phyloP scores from a whole-genome alignment of 208 protist species.

The Trypanosoma avium region DNA sequence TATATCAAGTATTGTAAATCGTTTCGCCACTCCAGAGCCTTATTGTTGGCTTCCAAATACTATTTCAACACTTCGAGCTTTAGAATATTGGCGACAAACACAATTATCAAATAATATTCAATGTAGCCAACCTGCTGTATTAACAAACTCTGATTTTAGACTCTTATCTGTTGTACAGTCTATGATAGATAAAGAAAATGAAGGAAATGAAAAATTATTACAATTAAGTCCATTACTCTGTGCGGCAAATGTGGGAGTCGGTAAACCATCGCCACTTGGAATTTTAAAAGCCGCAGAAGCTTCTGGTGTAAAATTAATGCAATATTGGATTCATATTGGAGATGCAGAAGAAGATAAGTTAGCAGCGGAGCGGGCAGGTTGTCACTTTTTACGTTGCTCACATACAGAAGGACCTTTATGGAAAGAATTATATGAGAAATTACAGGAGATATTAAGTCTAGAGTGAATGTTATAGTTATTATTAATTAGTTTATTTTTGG shows the following conservation, averaged over 20 bases:
- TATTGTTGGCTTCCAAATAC: conserved; percentile 58
- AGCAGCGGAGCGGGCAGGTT: conserved; percentile 45
- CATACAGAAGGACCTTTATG: conserved; percentile 40
- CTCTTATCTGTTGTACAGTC: not conserved
- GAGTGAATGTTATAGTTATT: not conserved
- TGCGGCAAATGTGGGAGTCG: conserved; percentile 36
- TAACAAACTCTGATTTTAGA: conserved; percentile 22
- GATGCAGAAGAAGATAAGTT: conserved; percentile 55
- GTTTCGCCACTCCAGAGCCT: conserved; percentile 43
- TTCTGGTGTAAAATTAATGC: conserved; percentile 19
- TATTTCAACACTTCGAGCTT: conserved; percentile 36
- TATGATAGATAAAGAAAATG: conserved; percentile 15
- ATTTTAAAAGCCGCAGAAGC: conserved; percentile 29
- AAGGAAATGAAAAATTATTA: not conserved
- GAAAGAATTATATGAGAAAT: conserved; percentile 33
- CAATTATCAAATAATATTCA: not conserved
- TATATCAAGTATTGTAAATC: conserved; percentile 1
- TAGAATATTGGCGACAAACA: conserved; percentile 37
- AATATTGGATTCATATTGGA: conserved; percentile 59
- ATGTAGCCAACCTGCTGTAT: conserved; percentile 10
- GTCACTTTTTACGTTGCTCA: conserved; percentile 55
- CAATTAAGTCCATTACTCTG: conserved; percentile 48
- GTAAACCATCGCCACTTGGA: conserved; percentile 66
- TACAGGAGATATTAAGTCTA: conserved; percentile 28
- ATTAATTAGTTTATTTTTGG: too few relatives aligned